phyloP scores from a whole-genome alignment of 768 basidiomycete species.

The Lactarius akahatsu region DNA sequence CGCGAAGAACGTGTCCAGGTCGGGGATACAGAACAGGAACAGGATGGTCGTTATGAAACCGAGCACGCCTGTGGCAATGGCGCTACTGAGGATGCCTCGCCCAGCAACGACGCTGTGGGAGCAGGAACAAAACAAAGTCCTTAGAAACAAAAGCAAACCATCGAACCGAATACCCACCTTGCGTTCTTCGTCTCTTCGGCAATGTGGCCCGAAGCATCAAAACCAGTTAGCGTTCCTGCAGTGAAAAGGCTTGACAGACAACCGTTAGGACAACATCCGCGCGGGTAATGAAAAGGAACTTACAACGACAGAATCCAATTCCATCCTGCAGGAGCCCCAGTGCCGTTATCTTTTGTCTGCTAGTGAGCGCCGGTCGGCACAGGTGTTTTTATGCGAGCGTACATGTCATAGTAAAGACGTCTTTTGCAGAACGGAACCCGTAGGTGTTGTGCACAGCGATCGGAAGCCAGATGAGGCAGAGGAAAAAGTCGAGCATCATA shows the following conservation, averaged over 20 bases:
- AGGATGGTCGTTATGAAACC: slow-evolving; percentile 78
- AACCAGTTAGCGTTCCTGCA: slow-evolving; percentile 85
- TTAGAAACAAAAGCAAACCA: not conserved
- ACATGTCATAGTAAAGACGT: slow-evolving; percentile 84
- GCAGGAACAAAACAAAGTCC: not conserved
- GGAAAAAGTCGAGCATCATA: slow-evolving; percentile 83
- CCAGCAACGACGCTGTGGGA: slow-evolving; percentile 65
- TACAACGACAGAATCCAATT: slow-evolving; percentile 90
- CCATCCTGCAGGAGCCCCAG: slow-evolving; percentile 83
- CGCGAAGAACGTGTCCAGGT: slow-evolving; percentile 70
- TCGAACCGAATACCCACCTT: slow-evolving; percentile 38
- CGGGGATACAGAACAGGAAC: slow-evolving; percentile 83
- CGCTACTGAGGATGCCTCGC: slow-evolving; percentile 77
- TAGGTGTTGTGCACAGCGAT: slow-evolving; percentile 88
- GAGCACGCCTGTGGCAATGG: slow-evolving; percentile 73
- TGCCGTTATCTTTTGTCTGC: slow-evolving; percentile 74
- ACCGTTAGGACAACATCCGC: not conserved
- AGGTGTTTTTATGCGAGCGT: slow-evolving; percentile 32
- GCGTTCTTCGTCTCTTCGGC: slow-evolving; percentile 89
- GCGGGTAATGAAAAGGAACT: slow-evolving; percentile 28
- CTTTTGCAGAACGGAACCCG: slow-evolving; percentile 79
- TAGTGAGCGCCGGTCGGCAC: not conserved
- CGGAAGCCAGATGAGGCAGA: slow-evolving; percentile 89
- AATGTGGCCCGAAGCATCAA: slow-evolving; percentile 86
- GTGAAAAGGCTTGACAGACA: slow-evolving; percentile 66